Conservation (phyloP, 768 basidiomycete species). For the Tubosaeta brunneosetosa region DNA sequence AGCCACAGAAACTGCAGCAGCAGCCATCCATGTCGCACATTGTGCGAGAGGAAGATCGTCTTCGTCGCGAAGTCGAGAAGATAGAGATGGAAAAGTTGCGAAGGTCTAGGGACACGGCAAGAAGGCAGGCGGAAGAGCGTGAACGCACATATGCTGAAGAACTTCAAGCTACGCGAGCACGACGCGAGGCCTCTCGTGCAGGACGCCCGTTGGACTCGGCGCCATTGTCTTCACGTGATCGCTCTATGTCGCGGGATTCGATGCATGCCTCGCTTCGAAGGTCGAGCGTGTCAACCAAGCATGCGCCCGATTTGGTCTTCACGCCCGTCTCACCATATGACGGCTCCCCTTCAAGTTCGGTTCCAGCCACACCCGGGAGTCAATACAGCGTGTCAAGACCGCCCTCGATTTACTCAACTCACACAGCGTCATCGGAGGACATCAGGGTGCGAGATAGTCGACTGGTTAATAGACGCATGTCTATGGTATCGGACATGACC, state of each 20-base stretch:
- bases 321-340: conserved; percentile 32
- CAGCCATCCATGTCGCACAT: conserved; percentile 3
- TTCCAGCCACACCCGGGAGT: conserved; percentile 34
- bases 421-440: conserved; percentile 57
- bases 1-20: conserved; percentile 7
- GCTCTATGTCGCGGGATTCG: conserved; percentile 35
- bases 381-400: conserved; percentile 44
- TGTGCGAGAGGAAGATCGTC: conserved; percentile 40
- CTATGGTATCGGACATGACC: conserved; percentile 32
- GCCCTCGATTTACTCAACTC: conserved; percentile 50
- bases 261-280: conserved; percentile 22
- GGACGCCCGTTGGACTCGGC: conserved; percentile 33
- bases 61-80: conserved; percentile 45
- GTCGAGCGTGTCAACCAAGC: conserved; percentile 38
- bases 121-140: conserved; percentile 44
- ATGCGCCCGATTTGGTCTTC: conserved; percentile 43
- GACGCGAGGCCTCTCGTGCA: conserved; percentile 55
- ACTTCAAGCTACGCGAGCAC: conserved; percentile 53
- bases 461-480: conserved; percentile 38
- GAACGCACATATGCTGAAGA: conserved; percentile 54
- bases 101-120: conserved; percentile 33
- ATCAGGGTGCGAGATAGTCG: conserved; percentile 38
- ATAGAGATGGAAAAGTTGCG: conserved; percentile 49
- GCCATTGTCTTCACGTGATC: conserved; percentile 29
- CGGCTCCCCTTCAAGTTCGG: conserved; percentile 52